These are phyloP conservation scores for Solanum peruvianum DNA, from an alignment of 257 asterid species.

Conservation along the genomic window DNA sequence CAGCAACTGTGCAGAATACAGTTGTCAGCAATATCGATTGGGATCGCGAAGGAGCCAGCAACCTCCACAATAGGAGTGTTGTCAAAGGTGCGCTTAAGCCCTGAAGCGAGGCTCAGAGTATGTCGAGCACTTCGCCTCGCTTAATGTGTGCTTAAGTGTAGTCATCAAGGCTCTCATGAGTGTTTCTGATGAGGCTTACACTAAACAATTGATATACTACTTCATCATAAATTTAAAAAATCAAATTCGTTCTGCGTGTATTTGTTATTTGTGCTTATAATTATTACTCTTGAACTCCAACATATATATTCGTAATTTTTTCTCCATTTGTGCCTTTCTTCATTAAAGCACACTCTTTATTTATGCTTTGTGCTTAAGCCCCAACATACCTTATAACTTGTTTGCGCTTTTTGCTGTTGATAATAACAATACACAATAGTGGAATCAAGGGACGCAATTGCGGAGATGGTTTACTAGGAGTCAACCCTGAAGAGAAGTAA, in stretches of 20 bases:
- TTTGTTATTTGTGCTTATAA: background rate
- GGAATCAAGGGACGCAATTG: too few species aligned
- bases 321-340: background rate
- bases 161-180: background rate
- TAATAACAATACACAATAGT: too few species aligned
- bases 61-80: background rate
- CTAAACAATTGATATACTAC: background rate
- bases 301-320: background rate
- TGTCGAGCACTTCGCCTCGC: background rate
- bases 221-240: background rate
- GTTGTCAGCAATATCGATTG: background rate
- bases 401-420: too few species aligned
- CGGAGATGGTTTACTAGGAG: too few species aligned
- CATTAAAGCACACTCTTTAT: too few species aligned
- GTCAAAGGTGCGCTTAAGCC: background rate
- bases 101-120: background rate
- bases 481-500: too few species aligned
- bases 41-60: background rate
- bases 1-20: background rate
- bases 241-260: background rate
- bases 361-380: too few species aligned
- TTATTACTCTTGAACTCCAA: background rate
- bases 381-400: too few species aligned
- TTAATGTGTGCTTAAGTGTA: background rate
- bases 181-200: background rate